phyloP scores from a whole-genome alignment of 2,329 filamentous ascomycete species.

The Aspergillus alliaceus region DNA sequence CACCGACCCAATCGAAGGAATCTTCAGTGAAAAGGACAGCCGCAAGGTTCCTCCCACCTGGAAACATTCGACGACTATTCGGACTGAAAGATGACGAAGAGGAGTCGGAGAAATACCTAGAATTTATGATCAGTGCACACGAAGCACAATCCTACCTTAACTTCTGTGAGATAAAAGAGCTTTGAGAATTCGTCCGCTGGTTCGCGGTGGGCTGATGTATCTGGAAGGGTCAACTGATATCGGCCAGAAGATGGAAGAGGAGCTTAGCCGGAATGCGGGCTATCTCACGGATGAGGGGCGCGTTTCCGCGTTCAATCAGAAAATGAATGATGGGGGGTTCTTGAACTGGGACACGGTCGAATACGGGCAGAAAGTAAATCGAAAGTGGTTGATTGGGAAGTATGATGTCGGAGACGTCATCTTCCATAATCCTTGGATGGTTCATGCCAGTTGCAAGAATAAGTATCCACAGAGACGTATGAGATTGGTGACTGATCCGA shows the following conservation, averaged over 20 bases:
- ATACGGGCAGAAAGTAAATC: conserved; percentile 1
- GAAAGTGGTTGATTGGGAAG: neutral
- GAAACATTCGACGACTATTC: conserved; percentile 33
- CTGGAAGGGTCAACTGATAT: conserved; percentile 16
- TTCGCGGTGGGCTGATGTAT: conserved; percentile 42
- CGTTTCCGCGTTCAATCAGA: conserved; percentile 21
- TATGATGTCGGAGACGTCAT: neutral
- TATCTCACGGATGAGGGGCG: conserved; percentile 3
- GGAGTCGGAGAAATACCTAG: conserved; percentile 9
- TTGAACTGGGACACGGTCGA: conserved; percentile 17
- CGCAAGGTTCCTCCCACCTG: conserved; percentile 34
- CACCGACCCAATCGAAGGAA: conserved; percentile 38
- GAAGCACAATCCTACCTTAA: neutral
- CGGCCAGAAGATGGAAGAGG: neutral
- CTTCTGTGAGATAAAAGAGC: neutral
- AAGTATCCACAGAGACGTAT: neutral
- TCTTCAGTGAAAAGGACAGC: conserved; percentile 37
- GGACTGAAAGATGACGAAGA: conserved; percentile 36
- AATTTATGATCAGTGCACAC: neutral
- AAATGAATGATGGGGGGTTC: conserved; percentile 21
- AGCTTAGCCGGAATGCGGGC: neutral
- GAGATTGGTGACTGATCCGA: neutral
- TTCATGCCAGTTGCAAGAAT: conserved; percentile 1
- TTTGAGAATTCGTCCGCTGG: neutral
- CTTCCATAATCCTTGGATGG: conserved; percentile 2